A percentile compares a stretch with the other conserved stretches of the same genome.
phyloP scores from a whole-genome alignment of 495 filamentous ascomycete genomes.

The Pyrenula massariospora region DNA sequence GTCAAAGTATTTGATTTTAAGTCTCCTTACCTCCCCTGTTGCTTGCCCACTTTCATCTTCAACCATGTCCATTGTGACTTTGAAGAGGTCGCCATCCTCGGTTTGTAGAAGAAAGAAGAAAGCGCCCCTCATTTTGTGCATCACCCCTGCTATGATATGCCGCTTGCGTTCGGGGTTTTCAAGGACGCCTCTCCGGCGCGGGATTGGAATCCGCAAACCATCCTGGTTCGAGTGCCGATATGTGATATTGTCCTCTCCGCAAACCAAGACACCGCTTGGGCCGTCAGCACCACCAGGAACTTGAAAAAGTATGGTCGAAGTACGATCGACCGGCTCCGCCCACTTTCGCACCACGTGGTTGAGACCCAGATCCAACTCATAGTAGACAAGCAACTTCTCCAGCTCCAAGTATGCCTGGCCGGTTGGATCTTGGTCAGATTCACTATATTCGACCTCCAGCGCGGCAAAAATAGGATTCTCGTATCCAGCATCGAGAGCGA shows the following conservation, averaged over 20 bases:
- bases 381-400: conserved; percentile 89
- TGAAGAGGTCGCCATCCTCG: conserved; percentile 95
- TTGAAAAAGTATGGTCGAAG: conserved; percentile 82
- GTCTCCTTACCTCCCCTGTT: conserved; percentile 63
- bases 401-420: conserved; percentile 70
- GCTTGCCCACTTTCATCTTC: conserved; percentile 68
- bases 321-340: conserved; percentile 86
- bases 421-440: conserved; percentile 82
- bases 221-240: conserved; percentile 91
- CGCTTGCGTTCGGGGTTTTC: conserved; percentile 91
- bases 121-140: conserved; percentile 94
- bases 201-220: conserved; percentile 79
- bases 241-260: conserved; percentile 85
- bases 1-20: conserved; percentile 97
- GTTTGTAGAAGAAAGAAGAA: conserved; percentile 96
- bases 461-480: conserved; percentile 94
- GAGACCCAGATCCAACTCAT: conserved; percentile 89
- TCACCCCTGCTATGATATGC: conserved; percentile 74
- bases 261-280: conserved; percentile 89
- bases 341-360: conserved; percentile 97
- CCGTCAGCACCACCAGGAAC: conserved; percentile 90
- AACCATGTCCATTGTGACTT: conserved; percentile 83
- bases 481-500: conserved; percentile 85
- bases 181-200: conserved; percentile 69
- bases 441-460: conserved; percentile 85